Base-by-base conservation (phyloP, 2,329 filamentous ascomycete genomes). In the Didymella pomorum region DNA sequence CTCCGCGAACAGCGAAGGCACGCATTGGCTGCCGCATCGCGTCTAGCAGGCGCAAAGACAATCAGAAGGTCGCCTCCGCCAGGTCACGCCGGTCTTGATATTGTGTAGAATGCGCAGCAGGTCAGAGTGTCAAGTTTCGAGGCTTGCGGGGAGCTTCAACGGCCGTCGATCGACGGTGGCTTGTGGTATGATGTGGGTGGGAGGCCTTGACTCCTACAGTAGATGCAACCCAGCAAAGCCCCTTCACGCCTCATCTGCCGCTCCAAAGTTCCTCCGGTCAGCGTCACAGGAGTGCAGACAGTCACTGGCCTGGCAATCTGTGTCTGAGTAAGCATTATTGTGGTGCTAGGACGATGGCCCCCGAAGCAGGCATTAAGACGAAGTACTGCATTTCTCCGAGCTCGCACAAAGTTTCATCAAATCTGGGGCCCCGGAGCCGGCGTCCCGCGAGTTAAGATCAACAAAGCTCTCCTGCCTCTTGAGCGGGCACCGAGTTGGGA, bases 241-340 rank as follows among this genome's bases (percentile, higher is more conserved):
- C n/a, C 21, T 31, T 20, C 14, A 21, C 18, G n/a, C 54, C 20
- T 42, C 25, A 26, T 12, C 11, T 16, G 43, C 26, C 20, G 21
- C 41, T 51, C 14, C 7, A 41, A 20, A 10, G 29, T 9, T 33
- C 16, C 29, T 46, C 41, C 46, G 21, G 50, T 58, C 50, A 54
- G 50, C 45, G 11, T 46, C 31, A 31, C 25, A 20, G 29, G 4
- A 26, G 23, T 25, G 3, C 25, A 14, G 12, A 9, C 3, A 31
- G 9, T 14, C 6, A 53, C 20, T 49, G 23, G 50, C 29, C 11
- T 31, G 42, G 41, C 29, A 53, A 26, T 41, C 4, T 50, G 4
- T 26, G 44, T 54, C 56, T 54, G 44, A 51, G 45, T 58, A 54
- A 54, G 56, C 45, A 8, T 16, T 25, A 37, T 18, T n/a, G 46